Evolutionary conservation across 352 stramenopile genomes (phyloP).

Genomic region (Globisporangium recalcitrans): DNA sequence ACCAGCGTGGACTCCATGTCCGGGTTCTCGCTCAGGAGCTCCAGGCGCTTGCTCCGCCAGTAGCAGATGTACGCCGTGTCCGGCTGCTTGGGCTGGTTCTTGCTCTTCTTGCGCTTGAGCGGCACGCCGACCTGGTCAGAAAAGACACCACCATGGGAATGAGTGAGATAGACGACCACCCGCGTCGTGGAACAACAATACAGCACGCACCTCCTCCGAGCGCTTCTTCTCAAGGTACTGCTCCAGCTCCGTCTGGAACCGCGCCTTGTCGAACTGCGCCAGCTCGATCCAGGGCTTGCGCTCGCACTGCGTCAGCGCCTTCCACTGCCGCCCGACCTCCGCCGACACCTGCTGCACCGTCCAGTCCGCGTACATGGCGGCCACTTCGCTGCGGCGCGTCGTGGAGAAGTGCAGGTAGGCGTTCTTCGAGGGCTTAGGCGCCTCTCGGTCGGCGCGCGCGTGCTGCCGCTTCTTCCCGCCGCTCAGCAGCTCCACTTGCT

Average conservation of each 20-base stretch:
- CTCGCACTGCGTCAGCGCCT: conserved; percentile 30
- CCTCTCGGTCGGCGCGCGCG: conserved; percentile 6
- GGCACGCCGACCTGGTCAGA: conserved; percentile 8
- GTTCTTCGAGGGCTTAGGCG: conserved; percentile 26
- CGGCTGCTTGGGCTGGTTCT: conserved; percentile 40
- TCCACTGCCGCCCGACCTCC: conserved; percentile 52
- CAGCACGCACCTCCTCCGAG: neutral
- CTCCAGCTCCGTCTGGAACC: conserved; percentile 33
- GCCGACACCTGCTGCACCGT: conserved; percentile 40
- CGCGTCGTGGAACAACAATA: neutral
- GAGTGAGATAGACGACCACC: neutral
- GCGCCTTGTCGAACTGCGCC: conserved; percentile 54
- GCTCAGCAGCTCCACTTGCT: conserved; percentile 4
- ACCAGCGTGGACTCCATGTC: conserved; percentile 33
- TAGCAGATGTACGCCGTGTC: conserved; percentile 68
- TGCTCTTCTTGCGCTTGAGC: conserved; percentile 31
- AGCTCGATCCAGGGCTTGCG: conserved; percentile 49
- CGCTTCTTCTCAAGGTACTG: conserved; percentile 21
- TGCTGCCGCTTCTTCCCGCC: conserved; percentile 6
- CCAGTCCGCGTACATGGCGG: conserved; percentile 31
- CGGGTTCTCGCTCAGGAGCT: conserved; percentile 39
- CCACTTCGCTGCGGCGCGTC: conserved; percentile 28
- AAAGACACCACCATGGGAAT: neutral
- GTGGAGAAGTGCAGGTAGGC: conserved; percentile 51
- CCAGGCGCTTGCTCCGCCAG: conserved; percentile 39